These are phyloP conservation scores for Clohesyomyces aquaticus DNA, from an alignment of 495 filamentous ascomycete genomes.

Conservation along the genomic window DNA sequence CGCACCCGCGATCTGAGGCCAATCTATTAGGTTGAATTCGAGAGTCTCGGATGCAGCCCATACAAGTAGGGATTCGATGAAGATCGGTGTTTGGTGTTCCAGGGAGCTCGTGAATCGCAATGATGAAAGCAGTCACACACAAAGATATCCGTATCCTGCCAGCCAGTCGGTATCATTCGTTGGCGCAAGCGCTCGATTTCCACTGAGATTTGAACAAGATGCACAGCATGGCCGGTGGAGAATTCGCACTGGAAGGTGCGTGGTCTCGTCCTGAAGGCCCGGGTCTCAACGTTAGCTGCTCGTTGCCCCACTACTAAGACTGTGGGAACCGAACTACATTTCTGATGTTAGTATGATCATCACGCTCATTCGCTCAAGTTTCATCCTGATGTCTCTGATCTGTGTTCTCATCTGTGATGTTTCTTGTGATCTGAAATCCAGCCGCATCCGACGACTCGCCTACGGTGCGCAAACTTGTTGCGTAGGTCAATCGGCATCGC, in stretches of 20 bases:
- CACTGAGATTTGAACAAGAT: not conserved
- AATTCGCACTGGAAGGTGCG: too few species aligned
- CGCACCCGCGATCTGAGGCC: too few species aligned
- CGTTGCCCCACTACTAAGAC: not conserved
- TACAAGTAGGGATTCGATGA: not conserved
- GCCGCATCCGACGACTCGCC: constrained; percentile 7
- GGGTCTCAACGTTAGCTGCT: too few species aligned
- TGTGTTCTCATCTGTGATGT: not conserved
- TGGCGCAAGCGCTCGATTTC: constrained; percentile 3
- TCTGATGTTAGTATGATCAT: constrained; percentile 5
- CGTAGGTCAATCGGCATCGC: not conserved
- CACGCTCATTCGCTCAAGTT: constrained; percentile 8
- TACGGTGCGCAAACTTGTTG: too few species aligned
- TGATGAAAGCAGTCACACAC: constrained; percentile 35
- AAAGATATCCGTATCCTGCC: constrained; percentile 24
- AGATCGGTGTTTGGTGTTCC: not conserved
- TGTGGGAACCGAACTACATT: not conserved
- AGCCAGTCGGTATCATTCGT: constrained; percentile 18
- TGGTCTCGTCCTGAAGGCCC: too few species aligned
- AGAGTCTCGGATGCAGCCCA: constrained; percentile 13
- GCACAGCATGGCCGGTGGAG: too few species aligned
- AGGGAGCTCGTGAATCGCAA: not conserved
- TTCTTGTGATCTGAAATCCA: constrained; percentile 1
- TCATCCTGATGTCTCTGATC: too few species aligned
- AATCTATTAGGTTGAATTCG: too few species aligned